phyloP scores from a whole-genome alignment of 306 rosid genomes.

The Casuarina glauca region DNA sequence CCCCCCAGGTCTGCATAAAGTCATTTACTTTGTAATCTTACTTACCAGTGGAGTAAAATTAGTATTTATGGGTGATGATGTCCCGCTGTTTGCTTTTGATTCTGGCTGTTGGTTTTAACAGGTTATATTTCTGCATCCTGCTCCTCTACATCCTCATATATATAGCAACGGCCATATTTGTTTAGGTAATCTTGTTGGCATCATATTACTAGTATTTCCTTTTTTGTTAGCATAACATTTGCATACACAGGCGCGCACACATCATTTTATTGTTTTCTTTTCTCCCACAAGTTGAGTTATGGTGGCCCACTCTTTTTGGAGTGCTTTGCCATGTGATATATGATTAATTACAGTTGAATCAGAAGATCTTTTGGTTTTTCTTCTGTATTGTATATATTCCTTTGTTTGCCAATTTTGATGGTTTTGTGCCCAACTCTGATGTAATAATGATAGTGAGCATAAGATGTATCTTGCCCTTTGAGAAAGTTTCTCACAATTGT shows the following conservation, averaged over 20 bases:
- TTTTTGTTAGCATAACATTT: neutral
- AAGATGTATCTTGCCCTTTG: neutral
- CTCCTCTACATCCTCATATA: slow-evolving; percentile 97
- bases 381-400: neutral
- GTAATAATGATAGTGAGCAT: slow-evolving; percentile 1
- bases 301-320: neutral
- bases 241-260: too few relatives aligned
- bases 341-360: neutral
- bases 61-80: slow-evolving; percentile 19
- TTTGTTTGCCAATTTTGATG: neutral
- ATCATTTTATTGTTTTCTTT: neutral
- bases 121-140: slow-evolving; percentile 97
- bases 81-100: slow-evolving; percentile 21
- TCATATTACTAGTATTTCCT: neutral
- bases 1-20: slow-evolving; percentile 75
- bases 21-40: slow-evolving; percentile 1
- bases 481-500: neutral
- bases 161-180: slow-evolving; percentile 99
- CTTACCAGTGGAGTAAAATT: neutral
- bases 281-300: neutral
- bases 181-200: slow-evolving; percentile 63
- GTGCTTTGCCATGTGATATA: neutral
- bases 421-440: neutral
- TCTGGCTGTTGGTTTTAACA: slow-evolving; percentile 35
- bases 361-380: neutral